Evolutionary conservation across 129 eudicot species (phyloP), one percentile per base, ranked within the genome.

Genomic region (Lactuca saligna): DNA sequence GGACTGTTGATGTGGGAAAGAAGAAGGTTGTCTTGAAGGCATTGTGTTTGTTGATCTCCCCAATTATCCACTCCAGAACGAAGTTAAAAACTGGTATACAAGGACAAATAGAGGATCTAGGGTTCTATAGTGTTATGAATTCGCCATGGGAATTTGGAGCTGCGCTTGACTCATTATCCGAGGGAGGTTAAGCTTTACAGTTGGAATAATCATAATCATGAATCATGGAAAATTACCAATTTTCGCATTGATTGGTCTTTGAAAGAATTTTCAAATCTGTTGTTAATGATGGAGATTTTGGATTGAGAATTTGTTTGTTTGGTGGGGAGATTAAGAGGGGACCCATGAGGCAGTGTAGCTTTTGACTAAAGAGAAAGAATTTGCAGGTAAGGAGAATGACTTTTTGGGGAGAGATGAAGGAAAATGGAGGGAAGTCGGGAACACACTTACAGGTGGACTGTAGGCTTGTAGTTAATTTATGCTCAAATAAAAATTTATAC

Each of bases 11-110:
- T 79, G 68, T 14, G 78, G 50, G 25, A 75, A 39, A 1, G 70
- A 61, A 25, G 42, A 34, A n/a, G 82, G 88, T 69, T 86, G 94
- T 62, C 96, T 79, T 31, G 99, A 88, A 84, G 96, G 82, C 96
- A 88, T 93, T 63, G 59, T 76, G 64, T 29, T 29, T 69, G 63
- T 37, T 29, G 15, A n/a, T 32, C 7, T 66, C 20, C 9, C 44
- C 6, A 32, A 63, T 38, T 31, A 7, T 34, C 13, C 33, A 42
- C 9, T 34, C 13, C 33, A 42, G 5, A 66, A 38, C 44, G 34
- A 17, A 56, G 4, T 51, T 38, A 54, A 0, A 0, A 54, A 6
- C 8, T 17, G 6, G 15, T 2, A 41, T 51, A 62, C 29, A 25
- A 25, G 29, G 29, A 25, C 29, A 41, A 74, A 66, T 33, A 49